Conservation (phyloP, 768 basidiomycete species). For the Rhodotorula sphaerocarpa region DNA sequence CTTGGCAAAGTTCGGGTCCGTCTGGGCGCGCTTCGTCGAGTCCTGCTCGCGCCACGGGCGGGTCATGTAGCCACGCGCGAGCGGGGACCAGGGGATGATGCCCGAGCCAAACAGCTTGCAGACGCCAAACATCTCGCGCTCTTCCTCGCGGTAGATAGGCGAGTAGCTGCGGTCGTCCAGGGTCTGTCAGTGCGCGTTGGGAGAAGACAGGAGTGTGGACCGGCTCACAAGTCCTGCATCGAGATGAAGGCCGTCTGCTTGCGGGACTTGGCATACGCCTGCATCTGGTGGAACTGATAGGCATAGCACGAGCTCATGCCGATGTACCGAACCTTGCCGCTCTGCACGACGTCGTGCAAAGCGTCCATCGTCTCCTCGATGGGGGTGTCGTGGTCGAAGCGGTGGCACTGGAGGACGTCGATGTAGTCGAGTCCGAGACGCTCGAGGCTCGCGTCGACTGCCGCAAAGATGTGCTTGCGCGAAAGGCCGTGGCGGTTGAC, state of each 20-base stretch:
- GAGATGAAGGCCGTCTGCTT: conserved; percentile 32
- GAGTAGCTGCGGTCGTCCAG: neutral
- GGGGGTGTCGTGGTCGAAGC: conserved; percentile 55
- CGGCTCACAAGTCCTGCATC: conserved; percentile 37
- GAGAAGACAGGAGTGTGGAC: conserved; percentile 4
- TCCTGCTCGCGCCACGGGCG: conserved; percentile 39
- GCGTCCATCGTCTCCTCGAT: conserved; percentile 49
- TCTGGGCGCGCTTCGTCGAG: conserved; percentile 18
- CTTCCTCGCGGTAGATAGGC: conserved; percentile 37
- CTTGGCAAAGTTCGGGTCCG: conserved; percentile 8
- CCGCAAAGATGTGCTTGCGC: conserved; percentile 62
- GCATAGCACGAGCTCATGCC: conserved; percentile 47
- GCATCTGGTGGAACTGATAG: conserved; percentile 39
- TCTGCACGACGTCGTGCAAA: conserved; percentile 41
- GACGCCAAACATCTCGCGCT: conserved; percentile 36
- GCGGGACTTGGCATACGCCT: conserved; percentile 22
- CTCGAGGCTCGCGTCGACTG: conserved; percentile 51
- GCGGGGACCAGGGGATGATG: conserved; percentile 56
- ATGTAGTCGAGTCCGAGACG: conserved; percentile 60
- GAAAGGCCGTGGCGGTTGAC: conserved; percentile 49
- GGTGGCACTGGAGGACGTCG: conserved; percentile 58
- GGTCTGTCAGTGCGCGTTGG: neutral
- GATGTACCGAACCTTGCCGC: conserved; percentile 45
- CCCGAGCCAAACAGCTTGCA: conserved; percentile 47
- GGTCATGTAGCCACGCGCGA: conserved; percentile 47